Evolutionary conservation across 1,284 basidiomycete genomes (phyloP).

Genomic region (Phlebopus sp.): DNA sequence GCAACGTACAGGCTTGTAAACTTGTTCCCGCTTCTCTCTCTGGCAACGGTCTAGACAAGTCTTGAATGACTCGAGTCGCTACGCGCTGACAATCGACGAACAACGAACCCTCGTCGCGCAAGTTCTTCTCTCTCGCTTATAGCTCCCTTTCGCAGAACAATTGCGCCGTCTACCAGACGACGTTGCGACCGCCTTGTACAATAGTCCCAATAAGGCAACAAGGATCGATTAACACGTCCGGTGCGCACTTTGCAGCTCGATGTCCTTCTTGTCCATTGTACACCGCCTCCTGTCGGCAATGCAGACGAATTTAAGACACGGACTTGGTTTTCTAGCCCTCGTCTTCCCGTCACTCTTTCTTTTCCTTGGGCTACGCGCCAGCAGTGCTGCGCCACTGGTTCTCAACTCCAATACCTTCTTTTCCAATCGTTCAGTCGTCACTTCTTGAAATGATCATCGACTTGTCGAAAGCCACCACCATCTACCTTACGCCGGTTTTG

Average conservation of each 20-base stretch:
- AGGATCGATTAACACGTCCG: not conserved
- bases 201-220: constrained; percentile 3
- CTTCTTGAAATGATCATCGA: constrained; percentile 57
- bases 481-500: constrained; percentile 68
- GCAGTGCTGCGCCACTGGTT: constrained; percentile 26
- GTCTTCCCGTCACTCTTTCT: not conserved
- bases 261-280: not conserved
- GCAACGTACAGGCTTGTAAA: too few species aligned
- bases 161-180: not conserved
- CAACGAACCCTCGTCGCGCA: not conserved
- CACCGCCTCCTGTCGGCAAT: not conserved
- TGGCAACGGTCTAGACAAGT: too few species aligned
- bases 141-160: constrained; percentile 2
- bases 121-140: not conserved
- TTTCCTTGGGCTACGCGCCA: constrained; percentile 3
- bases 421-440: not conserved
- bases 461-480: constrained; percentile 64
- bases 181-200: not conserved
- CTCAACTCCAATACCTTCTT: not conserved
- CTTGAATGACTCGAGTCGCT: too few species aligned
- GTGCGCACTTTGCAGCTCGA: not conserved
- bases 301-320: not conserved
- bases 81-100: too few species aligned
- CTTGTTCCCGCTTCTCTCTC: too few species aligned
- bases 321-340: not conserved